Evolutionary conservation across 2,329 filamentous ascomycete species (phyloP).

Genomic region (Colletotrichum theobromicola): DNA sequence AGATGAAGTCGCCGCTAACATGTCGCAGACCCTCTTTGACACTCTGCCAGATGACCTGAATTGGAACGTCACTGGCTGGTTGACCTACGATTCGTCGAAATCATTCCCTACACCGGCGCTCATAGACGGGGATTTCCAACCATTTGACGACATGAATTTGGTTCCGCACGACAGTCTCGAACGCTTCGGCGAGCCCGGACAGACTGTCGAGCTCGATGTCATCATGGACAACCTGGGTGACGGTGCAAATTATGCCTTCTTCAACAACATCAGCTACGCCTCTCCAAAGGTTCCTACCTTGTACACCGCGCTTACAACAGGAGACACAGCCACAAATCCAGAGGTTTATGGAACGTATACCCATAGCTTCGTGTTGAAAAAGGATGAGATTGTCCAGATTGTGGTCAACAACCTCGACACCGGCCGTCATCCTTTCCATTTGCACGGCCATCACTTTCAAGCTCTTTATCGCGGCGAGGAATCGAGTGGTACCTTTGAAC

Average conservation of each 20-base stretch:
- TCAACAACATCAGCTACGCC: slow-evolving; percentile 81
- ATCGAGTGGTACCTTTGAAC: slow-evolving; percentile 60
- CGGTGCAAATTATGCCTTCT: slow-evolving; percentile 66
- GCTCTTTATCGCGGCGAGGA: slow-evolving; percentile 65
- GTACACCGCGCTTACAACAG: slow-evolving; percentile 74
- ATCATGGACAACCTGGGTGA: slow-evolving; percentile 65
- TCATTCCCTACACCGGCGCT: slow-evolving; percentile 50
- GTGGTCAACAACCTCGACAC: slow-evolving; percentile 78
- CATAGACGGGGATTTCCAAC: slow-evolving; percentile 65
- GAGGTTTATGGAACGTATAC: slow-evolving; percentile 70
- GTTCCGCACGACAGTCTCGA: slow-evolving; percentile 70
- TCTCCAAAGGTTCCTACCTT: slow-evolving; percentile 78
- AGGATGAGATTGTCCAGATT: slow-evolving; percentile 73
- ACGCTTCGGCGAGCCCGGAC: slow-evolving; percentile 66
- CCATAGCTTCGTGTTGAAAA: slow-evolving; percentile 70
- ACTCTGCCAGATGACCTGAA: slow-evolving; percentile 70
- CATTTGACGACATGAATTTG: slow-evolving; percentile 77
- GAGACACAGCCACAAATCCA: slow-evolving; percentile 62
- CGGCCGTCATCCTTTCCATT: slow-evolving; percentile 76
- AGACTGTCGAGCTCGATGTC: slow-evolving; percentile 66
- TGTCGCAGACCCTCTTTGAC: slow-evolving; percentile 66
- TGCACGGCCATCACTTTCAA: slow-evolving; percentile 81
- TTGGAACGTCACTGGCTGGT: slow-evolving; percentile 69
- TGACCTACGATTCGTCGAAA: slow-evolving; percentile 59
- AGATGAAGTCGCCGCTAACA: slow-evolving; percentile 25